phyloP scores from a whole-genome alignment of 345 rosid species.

The Abelmoschus esculentus region DNA sequence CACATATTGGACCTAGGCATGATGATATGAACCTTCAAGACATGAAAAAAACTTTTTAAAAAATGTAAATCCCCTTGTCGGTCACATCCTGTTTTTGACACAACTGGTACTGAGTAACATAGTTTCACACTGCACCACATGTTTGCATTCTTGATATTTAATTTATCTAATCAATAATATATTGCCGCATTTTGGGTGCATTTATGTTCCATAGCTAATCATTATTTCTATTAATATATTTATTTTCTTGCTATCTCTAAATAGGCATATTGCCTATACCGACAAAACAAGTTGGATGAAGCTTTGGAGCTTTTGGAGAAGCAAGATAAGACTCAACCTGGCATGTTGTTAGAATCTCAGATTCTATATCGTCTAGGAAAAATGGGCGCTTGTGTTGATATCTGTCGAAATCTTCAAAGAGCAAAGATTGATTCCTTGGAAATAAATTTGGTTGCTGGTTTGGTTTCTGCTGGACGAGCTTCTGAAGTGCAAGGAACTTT shows the following conservation, averaged over 20 bases:
- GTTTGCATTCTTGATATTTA: background rate
- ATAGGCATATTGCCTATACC: slow-evolving; percentile 92
- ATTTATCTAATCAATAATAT: slow-evolving; percentile 4
- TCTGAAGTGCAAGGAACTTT: slow-evolving; percentile 64
- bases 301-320: slow-evolving; percentile 51
- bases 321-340: slow-evolving; percentile 42
- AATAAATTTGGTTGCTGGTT: slow-evolving; percentile 60
- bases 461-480: slow-evolving; percentile 68
- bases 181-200: background rate
- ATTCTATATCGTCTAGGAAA: slow-evolving; percentile 73
- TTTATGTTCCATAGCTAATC: background rate
- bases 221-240: background rate
- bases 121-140: background rate
- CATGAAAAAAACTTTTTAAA: background rate
- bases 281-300: slow-evolving; percentile 76
- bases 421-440: slow-evolving; percentile 54
- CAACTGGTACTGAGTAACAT: background rate
- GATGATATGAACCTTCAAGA: background rate
- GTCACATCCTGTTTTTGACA: background rate
- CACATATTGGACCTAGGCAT: background rate
- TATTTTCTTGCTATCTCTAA: background rate
- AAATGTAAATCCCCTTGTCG: background rate
- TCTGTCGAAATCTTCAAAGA: slow-evolving; percentile 53
- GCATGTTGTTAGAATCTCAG: slow-evolving; percentile 76
- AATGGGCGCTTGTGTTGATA: slow-evolving; percentile 58